phyloP scores from a whole-genome alignment of 2,329 filamentous ascomycete genomes.

The Diaporthe sp. region DNA sequence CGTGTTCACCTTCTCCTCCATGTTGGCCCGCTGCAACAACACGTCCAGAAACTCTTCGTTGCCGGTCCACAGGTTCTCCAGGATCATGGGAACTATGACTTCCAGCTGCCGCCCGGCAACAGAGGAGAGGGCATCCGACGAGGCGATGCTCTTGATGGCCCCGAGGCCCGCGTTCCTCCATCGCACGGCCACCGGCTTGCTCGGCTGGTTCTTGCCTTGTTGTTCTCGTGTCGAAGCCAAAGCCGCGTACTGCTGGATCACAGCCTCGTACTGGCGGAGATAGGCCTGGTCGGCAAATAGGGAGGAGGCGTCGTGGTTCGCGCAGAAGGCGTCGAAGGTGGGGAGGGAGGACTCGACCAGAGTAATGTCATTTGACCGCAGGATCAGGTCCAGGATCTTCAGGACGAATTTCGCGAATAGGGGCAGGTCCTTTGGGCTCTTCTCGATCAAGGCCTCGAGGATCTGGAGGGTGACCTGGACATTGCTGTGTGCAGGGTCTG shows the following conservation, averaged over 20 bases:
- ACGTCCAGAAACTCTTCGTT: conserved; percentile 75
- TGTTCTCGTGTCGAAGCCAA: conserved; percentile 76
- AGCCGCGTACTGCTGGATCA: conserved; percentile 82
- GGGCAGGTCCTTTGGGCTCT: conserved; percentile 88
- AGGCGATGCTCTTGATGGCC: conserved; percentile 84
- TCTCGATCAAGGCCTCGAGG: conserved; percentile 90
- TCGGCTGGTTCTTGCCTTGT: conserved; percentile 65
- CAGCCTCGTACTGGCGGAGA: conserved; percentile 81
- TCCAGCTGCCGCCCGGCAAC: conserved; percentile 81
- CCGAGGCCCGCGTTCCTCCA: conserved; percentile 80
- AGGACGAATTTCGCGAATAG: conserved; percentile 89
- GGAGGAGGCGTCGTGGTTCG: conserved; percentile 85
- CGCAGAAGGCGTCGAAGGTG: conserved; percentile 89
- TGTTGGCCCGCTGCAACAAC: conserved; percentile 73
- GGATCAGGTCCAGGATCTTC: conserved; percentile 83
- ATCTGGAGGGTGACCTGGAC: conserved; percentile 96
- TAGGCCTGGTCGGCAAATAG: conserved; percentile 89
- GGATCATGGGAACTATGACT: conserved; percentile 83
- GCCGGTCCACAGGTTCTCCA: conserved; percentile 86
- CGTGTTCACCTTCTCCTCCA: conserved; percentile 75
- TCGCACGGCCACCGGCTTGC: conserved; percentile 79
- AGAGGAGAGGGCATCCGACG: conserved; percentile 81
- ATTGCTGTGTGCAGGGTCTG: conserved; percentile 66
- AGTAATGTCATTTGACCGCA: conserved; percentile 87
- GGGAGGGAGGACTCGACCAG: conserved; percentile 92